These are phyloP conservation scores for Suillus tomentosus DNA, from an alignment of 768 basidiomycete genomes.

Conservation along the genomic window DNA sequence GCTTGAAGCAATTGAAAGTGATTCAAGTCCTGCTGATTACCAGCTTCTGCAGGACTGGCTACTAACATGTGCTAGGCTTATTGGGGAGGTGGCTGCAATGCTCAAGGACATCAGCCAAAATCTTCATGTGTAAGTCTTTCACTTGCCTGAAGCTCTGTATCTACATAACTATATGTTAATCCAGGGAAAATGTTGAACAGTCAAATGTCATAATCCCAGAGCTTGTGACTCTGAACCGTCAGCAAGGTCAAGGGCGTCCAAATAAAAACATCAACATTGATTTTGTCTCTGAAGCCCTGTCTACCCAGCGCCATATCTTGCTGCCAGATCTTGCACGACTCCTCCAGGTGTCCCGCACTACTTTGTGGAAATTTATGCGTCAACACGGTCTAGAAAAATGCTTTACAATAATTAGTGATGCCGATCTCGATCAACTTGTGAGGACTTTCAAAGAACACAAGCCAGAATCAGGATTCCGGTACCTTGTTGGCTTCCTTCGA, in stretches of 20 bases:
- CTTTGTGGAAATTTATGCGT: no score
- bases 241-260: background rate
- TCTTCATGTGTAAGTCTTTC: background rate
- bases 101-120: background rate
- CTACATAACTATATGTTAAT: no score
- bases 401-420: no score
- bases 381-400: no score
- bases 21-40: background rate
- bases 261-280: no score
- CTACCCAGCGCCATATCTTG: conserved; percentile 9
- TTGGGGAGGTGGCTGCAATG: background rate
- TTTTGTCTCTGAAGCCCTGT: conserved; percentile 5
- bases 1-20: background rate
- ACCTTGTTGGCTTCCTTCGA: background rate
- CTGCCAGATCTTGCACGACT: background rate
- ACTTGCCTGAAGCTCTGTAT: no score
- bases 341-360: background rate
- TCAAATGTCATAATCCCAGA: no score
- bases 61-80: background rate
- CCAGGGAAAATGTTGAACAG: no score
- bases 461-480: background rate
- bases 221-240: no score
- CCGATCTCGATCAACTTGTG: background rate
- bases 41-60: background rate
- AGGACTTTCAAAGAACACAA: background rate